Evolutionary conservation across 306 rosid species (phyloP).

Genomic region (Prunus campanulata): DNA sequence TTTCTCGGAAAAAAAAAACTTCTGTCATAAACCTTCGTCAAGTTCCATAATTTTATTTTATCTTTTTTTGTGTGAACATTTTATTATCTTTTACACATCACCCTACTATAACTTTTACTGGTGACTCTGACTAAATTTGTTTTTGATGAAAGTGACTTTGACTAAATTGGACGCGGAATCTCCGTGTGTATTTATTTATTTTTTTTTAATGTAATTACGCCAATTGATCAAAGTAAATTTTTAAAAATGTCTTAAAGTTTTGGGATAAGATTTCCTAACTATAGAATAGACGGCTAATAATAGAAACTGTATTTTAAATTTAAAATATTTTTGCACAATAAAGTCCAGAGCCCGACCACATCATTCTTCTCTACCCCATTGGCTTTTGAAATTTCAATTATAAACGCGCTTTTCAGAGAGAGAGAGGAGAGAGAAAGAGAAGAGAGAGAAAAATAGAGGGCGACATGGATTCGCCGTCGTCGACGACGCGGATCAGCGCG

Average conservation of each 20-base stretch:
- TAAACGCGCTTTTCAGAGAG: slow-evolving; percentile 6
- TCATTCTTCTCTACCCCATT: not conserved
- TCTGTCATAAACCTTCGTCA: too few species aligned
- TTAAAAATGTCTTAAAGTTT: not conserved
- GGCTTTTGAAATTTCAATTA: not conserved
- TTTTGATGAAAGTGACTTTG: too few species aligned
- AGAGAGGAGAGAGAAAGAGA: not conserved
- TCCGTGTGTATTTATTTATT: too few species aligned
- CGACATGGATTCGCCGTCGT: slow-evolving; percentile 44
- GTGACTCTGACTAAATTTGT: too few species aligned
- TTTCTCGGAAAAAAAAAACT: too few species aligned
- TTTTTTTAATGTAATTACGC: not conserved
- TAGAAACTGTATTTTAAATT: not conserved
- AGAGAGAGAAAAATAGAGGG: not conserved
- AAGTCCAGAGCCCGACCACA: not conserved
- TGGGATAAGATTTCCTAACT: not conserved
- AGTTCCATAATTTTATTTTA: too few species aligned
- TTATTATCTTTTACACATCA: too few species aligned
- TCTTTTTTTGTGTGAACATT: too few species aligned
- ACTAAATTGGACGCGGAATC: too few species aligned
- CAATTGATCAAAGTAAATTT: too few species aligned
- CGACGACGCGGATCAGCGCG: slow-evolving; percentile 40
- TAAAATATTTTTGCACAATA: not conserved
- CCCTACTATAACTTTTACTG: too few species aligned
- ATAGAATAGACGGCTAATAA: not conserved